Evolutionary conservation across 2,329 filamentous ascomycete species (phyloP).

Genomic region (Akanthomyces muscarius): DNA sequence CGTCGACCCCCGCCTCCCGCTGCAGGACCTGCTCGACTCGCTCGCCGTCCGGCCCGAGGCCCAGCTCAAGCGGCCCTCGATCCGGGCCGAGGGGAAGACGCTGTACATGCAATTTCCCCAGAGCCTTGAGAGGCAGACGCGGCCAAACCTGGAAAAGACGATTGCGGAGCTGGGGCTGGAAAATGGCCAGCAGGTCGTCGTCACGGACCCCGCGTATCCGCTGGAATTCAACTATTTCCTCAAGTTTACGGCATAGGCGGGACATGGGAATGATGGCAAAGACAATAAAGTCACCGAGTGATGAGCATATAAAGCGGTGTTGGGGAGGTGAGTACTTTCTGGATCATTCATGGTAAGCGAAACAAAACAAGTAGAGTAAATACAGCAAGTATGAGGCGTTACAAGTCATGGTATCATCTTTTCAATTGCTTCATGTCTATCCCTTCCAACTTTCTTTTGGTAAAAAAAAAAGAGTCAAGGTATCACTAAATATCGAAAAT

Average conservation of each 20-base stretch:
- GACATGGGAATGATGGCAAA: background rate
- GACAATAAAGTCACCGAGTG: background rate
- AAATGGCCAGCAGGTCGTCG: constrained; percentile 82
- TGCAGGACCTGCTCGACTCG: constrained; percentile 81
- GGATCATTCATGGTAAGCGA: background rate
- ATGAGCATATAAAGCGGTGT: background rate
- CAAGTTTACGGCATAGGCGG: constrained; percentile 36
- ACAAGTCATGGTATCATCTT: constrained; percentile 1
- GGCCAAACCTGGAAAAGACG: constrained; percentile 75
- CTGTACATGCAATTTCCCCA: constrained; percentile 86
- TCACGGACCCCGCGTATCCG: constrained; percentile 86
- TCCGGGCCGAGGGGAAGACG: constrained; percentile 74
- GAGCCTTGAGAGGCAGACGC: constrained; percentile 77
- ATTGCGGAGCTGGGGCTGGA: constrained; percentile 67
- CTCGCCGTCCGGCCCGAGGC: constrained; percentile 80
- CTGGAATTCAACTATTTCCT: constrained; percentile 61
- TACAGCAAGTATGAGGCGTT: background rate
- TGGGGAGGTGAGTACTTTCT: background rate
- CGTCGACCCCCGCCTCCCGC: constrained; percentile 65
- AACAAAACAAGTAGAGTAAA: background rate
- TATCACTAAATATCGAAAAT: constrained; percentile 17
- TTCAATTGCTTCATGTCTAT: constrained; percentile 9
- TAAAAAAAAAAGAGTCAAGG: background rate
- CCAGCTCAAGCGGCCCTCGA: constrained; percentile 89
- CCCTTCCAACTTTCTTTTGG: background rate